These are phyloP conservation scores for Syncephalis plumigaleata DNA, from an alignment of 371 early-diverging fungal genomes.

Conservation along the genomic window DNA sequence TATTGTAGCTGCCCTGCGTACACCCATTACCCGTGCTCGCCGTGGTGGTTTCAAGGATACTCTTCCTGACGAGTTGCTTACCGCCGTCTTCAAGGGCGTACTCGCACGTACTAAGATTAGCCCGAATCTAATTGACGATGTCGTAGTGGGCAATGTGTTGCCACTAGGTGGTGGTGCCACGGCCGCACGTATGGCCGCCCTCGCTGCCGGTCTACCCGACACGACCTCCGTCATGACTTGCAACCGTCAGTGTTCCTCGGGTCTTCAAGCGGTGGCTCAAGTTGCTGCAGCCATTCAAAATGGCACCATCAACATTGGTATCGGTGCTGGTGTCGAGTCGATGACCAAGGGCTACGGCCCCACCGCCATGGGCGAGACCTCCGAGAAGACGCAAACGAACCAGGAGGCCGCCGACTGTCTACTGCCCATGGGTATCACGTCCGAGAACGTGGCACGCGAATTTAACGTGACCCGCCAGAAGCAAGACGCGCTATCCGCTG, in stretches of 20 bases:
- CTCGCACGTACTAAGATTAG: conserved; percentile 69
- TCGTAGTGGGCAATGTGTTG: conserved; percentile 88
- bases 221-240: conserved; percentile 66
- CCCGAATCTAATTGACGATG: conserved; percentile 80
- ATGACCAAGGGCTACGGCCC: conserved; percentile 90
- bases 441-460: conserved; percentile 89
- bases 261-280: conserved; percentile 85
- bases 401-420: conserved; percentile 66
- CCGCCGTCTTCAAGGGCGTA: conserved; percentile 66
- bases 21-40: conserved; percentile 84
- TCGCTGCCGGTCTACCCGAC: conserved; percentile 89
- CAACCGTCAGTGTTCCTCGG: conserved; percentile 96
- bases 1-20: conserved; percentile 74
- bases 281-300: conserved; percentile 82
- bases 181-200: conserved; percentile 85
- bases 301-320: conserved; percentile 89
- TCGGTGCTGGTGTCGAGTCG: conserved; percentile 94
- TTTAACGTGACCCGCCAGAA: conserved; percentile 63
- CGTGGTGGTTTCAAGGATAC: conserved; percentile 92
- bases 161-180: conserved; percentile 90
- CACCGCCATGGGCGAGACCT: conserved; percentile 47
- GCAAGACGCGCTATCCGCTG: conserved; percentile 81
- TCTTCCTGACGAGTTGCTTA: conserved; percentile 76
- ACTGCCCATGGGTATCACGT: conserved; percentile 82
- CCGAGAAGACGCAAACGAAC: conserved; percentile 48